Conservation (phyloP, 352 stramenopile species). For the Pythium myriotylum region DNA sequence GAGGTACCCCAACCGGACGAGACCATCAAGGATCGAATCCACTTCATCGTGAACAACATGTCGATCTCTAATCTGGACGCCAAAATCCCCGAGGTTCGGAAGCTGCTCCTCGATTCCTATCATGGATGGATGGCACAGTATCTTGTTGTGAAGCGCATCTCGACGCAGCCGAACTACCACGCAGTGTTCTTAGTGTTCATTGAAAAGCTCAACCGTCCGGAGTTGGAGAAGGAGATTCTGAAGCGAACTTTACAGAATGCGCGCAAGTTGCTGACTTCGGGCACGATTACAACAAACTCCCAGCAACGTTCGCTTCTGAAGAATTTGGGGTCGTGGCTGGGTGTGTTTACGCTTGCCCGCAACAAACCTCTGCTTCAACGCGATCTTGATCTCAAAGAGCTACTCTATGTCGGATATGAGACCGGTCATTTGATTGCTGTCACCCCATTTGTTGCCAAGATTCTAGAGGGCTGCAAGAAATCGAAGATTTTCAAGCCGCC, state of each 20-base stretch:
- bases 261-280: slow-evolving; percentile 95
- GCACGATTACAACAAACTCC: slow-evolving; percentile 98
- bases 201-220: slow-evolving; percentile 93
- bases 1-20: slow-evolving; percentile 75
- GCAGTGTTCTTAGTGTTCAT: slow-evolving; percentile 98
- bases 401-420: slow-evolving; percentile 95
- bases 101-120: slow-evolving; percentile 92
- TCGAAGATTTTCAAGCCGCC: slow-evolving; percentile 98
- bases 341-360: slow-evolving; percentile 96
- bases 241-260: slow-evolving; percentile 95
- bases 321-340: slow-evolving; percentile 98
- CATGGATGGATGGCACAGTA: slow-evolving; percentile 99
- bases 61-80: slow-evolving; percentile 96
- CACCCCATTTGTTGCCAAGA: slow-evolving; percentile 98
- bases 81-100: slow-evolving; percentile 96
- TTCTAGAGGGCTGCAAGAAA: slow-evolving; percentile 97
- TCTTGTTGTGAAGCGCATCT: slow-evolving; percentile 98
- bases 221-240: slow-evolving; percentile 95
- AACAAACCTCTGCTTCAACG: slow-evolving; percentile 98
- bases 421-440: slow-evolving; percentile 98
- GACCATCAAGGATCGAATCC: slow-evolving; percentile 94
- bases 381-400: slow-evolving; percentile 98
- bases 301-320: slow-evolving; percentile 98
- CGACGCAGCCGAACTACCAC: slow-evolving; percentile 99
- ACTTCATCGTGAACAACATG: slow-evolving; percentile 99